Conservation (phyloP, 805 yeast species). For the Kuraishia hungarica region DNA sequence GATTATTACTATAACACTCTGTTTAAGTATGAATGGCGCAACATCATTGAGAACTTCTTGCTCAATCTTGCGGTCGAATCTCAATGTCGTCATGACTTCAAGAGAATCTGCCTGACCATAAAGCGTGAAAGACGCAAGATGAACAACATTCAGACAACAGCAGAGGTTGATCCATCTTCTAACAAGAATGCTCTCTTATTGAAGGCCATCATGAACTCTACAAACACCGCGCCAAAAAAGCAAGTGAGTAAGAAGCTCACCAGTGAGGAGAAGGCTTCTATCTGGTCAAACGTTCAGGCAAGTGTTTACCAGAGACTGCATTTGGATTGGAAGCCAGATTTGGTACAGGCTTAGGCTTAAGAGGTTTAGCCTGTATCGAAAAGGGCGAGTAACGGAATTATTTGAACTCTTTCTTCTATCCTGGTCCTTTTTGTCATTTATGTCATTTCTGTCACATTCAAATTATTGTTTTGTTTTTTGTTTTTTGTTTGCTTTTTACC, state of each 20-base stretch:
- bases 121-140: conserved; percentile 28
- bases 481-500: neutral
- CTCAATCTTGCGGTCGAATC: conserved; percentile 61
- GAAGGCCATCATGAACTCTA: conserved; percentile 21
- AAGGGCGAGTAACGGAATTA: neutral
- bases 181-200: conserved; percentile 16
- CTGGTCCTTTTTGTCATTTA: neutral
- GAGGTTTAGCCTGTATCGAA: neutral
- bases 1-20: conserved; percentile 16
- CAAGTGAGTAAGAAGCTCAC: conserved; percentile 23
- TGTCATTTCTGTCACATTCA: neutral
- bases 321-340: conserved; percentile 48
- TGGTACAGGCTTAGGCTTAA: neutral
- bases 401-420: neutral
- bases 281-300: conserved; percentile 61
- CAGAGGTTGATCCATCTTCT: conserved; percentile 1
- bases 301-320: conserved; percentile 51
- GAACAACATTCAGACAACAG: conserved; percentile 15
- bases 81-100: conserved; percentile 62
- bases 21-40: conserved; percentile 52
- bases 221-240: conserved; percentile 9
- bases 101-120: conserved; percentile 36
- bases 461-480: neutral
- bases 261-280: conserved; percentile 45
- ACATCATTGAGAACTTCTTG: conserved; percentile 61